Evolutionary conservation across 2,329 filamentous ascomycete genomes (phyloP), one percentile per base, ranked within the genome.

Genomic region (Meredithiella fracta): DNA sequence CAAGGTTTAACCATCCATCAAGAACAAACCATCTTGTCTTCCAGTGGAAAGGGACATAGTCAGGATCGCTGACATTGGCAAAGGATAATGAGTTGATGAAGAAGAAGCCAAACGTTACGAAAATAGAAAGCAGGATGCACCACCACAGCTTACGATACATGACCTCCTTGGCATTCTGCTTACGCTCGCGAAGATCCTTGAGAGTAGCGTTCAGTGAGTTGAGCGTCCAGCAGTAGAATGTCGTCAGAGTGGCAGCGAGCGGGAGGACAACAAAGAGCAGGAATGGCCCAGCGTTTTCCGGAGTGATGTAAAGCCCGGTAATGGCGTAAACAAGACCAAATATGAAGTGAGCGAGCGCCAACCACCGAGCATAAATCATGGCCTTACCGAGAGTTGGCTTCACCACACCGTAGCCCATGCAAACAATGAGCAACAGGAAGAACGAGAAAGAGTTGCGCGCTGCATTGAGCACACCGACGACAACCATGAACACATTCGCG

Each of bases 141-240:
- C 90, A 98, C 90, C 94, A 98, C 14, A 98, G 80, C 68, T 94
- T 94, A 71, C 86, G 90, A 71, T 97, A 98, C 94, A 98, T 98
- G 69, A 79, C 70, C 51, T 90, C 88, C 67, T 98, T 98, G 63
- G 85, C 83, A 63, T 86, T 84, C 70, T 98, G 92, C 70, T 95
- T 96, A 61, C 92, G 83, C 64, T 95, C 87, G 56, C 85, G 78
- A n/a, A 98, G 77, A 64, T 97, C 91, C 70, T 96, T 97, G 72
- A 97, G 91, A 0, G 92, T 98, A 58, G 84, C 76, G 68, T 91
- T 95, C 58, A 98, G 77, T 22, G 90, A 94, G 72, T 96, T 97
- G 61, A 98, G 76, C 0, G 92, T 98, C 92, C 92, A 98, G 59
- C 98, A 86, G 68, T 98, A 98, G 69, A 98, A 98, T 9, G 86